Evolutionary conservation across 495 filamentous ascomycete genomes (phyloP).

Genomic region (Massariosphaeria phaeospora): DNA sequence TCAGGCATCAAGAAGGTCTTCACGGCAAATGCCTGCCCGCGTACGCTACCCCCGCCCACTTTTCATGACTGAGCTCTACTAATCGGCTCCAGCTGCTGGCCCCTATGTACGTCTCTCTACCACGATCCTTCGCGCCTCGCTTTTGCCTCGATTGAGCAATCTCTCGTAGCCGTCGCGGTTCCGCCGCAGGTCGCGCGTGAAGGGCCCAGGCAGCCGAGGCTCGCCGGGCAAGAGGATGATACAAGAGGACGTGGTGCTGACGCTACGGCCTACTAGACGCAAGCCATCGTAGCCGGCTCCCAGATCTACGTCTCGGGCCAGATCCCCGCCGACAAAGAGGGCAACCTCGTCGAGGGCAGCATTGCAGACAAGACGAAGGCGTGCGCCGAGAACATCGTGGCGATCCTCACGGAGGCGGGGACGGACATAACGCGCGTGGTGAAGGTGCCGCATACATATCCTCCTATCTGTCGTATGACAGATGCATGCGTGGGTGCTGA

Average conservation of each 20-base stretch:
- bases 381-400: slow-evolving; percentile 73
- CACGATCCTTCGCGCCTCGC: background rate
- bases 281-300: slow-evolving; percentile 77
- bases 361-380: slow-evolving; percentile 71
- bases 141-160: background rate
- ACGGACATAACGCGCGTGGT: slow-evolving; percentile 69
- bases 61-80: too few species aligned
- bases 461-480: too few species aligned
- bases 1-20: slow-evolving; percentile 37
- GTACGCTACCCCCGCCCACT: slow-evolving; percentile 17
- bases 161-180: too few species aligned
- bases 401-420: slow-evolving; percentile 71
- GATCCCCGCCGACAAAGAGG: slow-evolving; percentile 73
- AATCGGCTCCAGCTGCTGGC: slow-evolving; percentile 53
- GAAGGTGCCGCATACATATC: too few species aligned
- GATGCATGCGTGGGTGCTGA: background rate
- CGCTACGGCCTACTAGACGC: slow-evolving; percentile 53
- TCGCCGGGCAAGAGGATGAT: too few species aligned
- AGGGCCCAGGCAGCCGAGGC: too few species aligned
- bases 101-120: slow-evolving; percentile 49
- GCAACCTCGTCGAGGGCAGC: slow-evolving; percentile 67
- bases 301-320: slow-evolving; percentile 91
- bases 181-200: too few species aligned
- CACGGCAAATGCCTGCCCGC: slow-evolving; percentile 33
- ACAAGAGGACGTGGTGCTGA: too few species aligned